These are phyloP conservation scores for Aschersonia sp. DNA, from an alignment of 2,329 filamentous ascomycete genomes.

Conservation along the genomic window DNA sequence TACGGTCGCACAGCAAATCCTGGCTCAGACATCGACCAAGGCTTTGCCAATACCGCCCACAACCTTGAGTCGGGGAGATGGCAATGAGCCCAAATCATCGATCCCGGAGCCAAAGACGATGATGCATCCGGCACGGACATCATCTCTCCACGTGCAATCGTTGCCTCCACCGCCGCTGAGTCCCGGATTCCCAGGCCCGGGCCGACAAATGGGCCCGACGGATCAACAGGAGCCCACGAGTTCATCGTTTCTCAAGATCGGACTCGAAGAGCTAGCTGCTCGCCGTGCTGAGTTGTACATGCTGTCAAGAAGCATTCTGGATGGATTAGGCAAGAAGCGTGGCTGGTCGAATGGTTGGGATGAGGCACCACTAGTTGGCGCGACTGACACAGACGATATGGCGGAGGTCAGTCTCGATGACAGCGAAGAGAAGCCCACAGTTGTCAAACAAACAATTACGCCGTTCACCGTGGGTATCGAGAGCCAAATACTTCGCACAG, in stretches of 20 bases:
- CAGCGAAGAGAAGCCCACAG: slow-evolving; percentile 10
- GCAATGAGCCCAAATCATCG: slow-evolving; percentile 43
- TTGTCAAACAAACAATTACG: neutral
- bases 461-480: slow-evolving; percentile 19
- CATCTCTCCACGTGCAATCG: slow-evolving; percentile 38
- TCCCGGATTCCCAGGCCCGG: slow-evolving; percentile 38
- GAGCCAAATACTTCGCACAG: slow-evolving; percentile 41
- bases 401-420: slow-evolving; percentile 43
- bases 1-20: slow-evolving; percentile 58
- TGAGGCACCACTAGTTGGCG: slow-evolving; percentile 37
- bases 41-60: slow-evolving; percentile 52
- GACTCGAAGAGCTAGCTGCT: slow-evolving; percentile 70
- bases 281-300: slow-evolving; percentile 70
- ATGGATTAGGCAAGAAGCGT: slow-evolving; percentile 54
- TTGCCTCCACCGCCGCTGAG: slow-evolving; percentile 26
- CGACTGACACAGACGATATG: slow-evolving; percentile 30
- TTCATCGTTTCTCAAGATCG: slow-evolving; percentile 41
- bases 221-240: slow-evolving; percentile 23
- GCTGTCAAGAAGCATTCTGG: slow-evolving; percentile 65
- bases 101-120: slow-evolving; percentile 57
- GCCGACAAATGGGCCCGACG: slow-evolving; percentile 21
- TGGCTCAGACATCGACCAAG: slow-evolving; percentile 59
- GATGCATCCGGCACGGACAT: slow-evolving; percentile 52
- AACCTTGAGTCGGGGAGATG: slow-evolving; percentile 29
- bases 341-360: slow-evolving; percentile 71